These are phyloP conservation scores for Cladosporium sp. DNA, from an alignment of 2,329 filamentous ascomycete genomes.

Conservation along the genomic window DNA sequence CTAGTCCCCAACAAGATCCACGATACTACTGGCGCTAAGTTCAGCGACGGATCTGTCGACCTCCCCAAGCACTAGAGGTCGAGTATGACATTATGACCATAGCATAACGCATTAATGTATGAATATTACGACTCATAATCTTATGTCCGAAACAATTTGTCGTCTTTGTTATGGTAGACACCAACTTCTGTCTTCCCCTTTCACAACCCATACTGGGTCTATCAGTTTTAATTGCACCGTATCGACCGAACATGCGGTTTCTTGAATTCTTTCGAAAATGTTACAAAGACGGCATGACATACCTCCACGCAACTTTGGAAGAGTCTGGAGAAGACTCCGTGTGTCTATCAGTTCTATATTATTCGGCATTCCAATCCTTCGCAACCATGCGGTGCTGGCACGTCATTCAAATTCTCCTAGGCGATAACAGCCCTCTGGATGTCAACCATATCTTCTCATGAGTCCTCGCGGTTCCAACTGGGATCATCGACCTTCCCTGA, in stretches of 20 bases:
- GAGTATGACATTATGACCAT: neutral
- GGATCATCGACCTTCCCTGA: conserved; percentile 6
- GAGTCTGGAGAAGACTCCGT: too few relatives aligned
- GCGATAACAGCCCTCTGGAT: neutral
- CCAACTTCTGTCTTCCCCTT: too few relatives aligned
- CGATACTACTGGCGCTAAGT: conserved; percentile 31
- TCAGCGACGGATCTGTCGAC: conserved; percentile 20
- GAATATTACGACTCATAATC: neutral
- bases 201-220: too few relatives aligned
- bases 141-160: too few relatives aligned
- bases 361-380: too few relatives aligned
- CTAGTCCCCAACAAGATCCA: conserved; percentile 38
- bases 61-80: conserved; percentile 13
- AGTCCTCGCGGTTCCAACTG: neutral
- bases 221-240: too few relatives aligned
- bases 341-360: too few relatives aligned
- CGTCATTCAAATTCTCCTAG: neutral
- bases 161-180: too few relatives aligned
- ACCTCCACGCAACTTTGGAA: too few relatives aligned
- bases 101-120: neutral
- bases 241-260: too few relatives aligned
- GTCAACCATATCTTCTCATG: neutral
- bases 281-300: too few relatives aligned
- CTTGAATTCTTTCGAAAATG: too few relatives aligned
- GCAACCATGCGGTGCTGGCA: neutral